Evolutionary conservation across 2,329 filamentous ascomycete species (phyloP).

Genomic region (Blumeria graminis): DNA sequence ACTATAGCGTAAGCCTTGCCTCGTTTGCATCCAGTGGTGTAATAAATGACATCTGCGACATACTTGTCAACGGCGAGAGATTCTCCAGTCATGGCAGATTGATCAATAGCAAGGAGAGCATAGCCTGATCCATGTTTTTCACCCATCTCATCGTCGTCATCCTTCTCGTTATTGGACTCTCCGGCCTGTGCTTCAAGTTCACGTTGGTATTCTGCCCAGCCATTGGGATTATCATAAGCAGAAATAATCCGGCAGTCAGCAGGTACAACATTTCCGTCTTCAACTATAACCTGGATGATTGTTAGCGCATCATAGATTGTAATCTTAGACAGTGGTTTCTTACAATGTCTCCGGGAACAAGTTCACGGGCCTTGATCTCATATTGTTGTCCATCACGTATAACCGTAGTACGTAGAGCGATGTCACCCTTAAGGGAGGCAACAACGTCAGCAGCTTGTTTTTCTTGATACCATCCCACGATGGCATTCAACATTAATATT

Average conservation of each 20-base stretch:
- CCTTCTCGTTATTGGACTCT: slow-evolving; percentile 32
- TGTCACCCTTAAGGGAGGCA: slow-evolving; percentile 51
- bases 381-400: slow-evolving; percentile 42
- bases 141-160: slow-evolving; percentile 28
- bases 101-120: slow-evolving; percentile 46
- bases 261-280: slow-evolving; percentile 47
- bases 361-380: slow-evolving; percentile 47
- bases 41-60: slow-evolving; percentile 54
- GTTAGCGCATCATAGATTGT: background rate
- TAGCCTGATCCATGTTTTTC: slow-evolving; percentile 31
- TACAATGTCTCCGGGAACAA: slow-evolving; percentile 55
- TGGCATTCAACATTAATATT: slow-evolving; percentile 51
- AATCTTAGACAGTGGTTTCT: slow-evolving; percentile 13
- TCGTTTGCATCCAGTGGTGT: slow-evolving; percentile 63
- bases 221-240: slow-evolving; percentile 43
- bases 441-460: slow-evolving; percentile 61
- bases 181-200: slow-evolving; percentile 35
- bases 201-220: slow-evolving; percentile 41
- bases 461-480: slow-evolving; percentile 61
- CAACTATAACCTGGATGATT: slow-evolving; percentile 31
- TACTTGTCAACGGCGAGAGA: slow-evolving; percentile 59
- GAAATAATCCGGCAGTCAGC: slow-evolving; percentile 50
- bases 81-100: slow-evolving; percentile 62
- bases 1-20: slow-evolving; percentile 51
- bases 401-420: slow-evolving; percentile 48